These are phyloP conservation scores for Penicillium cosmopolitanum DNA, from an alignment of 495 filamentous ascomycete species.

Conservation along the genomic window DNA sequence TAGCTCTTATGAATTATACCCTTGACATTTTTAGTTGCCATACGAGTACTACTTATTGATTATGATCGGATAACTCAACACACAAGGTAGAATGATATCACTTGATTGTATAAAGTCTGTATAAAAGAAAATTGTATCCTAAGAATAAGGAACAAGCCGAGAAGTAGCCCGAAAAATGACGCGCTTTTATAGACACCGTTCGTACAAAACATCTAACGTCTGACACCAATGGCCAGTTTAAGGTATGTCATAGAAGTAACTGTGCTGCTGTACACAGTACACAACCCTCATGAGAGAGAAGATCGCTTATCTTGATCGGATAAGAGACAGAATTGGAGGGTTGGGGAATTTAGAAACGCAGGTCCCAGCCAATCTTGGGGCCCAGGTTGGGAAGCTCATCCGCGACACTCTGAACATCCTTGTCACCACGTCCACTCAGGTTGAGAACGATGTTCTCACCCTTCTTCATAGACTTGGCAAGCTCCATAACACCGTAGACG, in stretches of 20 bases:
- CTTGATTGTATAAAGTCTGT: neutral
- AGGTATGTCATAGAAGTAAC: neutral
- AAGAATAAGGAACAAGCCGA: neutral
- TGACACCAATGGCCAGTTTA: neutral
- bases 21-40: neutral
- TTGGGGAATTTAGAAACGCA: slow-evolving; percentile 58
- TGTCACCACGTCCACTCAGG: slow-evolving; percentile 87
- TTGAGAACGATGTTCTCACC: slow-evolving; percentile 89
- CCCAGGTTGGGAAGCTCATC: slow-evolving; percentile 87
- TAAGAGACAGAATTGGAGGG: neutral
- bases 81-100: slow-evolving; percentile 1
- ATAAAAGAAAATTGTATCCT: neutral
- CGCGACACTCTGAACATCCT: slow-evolving; percentile 96
- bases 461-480: slow-evolving; percentile 86
- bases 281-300: neutral
- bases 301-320: neutral
- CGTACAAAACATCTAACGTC: slow-evolving; percentile 6
- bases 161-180: neutral
- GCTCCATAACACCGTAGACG: slow-evolving; percentile 81
- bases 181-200: slow-evolving; percentile 5
- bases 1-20: too few relatives aligned
- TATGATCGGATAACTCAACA: neutral
- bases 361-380: slow-evolving; percentile 90
- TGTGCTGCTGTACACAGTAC: neutral
- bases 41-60: neutral